Base-by-base conservation (phyloP, 305 asterid species). In the Fraxinus latifolia region DNA sequence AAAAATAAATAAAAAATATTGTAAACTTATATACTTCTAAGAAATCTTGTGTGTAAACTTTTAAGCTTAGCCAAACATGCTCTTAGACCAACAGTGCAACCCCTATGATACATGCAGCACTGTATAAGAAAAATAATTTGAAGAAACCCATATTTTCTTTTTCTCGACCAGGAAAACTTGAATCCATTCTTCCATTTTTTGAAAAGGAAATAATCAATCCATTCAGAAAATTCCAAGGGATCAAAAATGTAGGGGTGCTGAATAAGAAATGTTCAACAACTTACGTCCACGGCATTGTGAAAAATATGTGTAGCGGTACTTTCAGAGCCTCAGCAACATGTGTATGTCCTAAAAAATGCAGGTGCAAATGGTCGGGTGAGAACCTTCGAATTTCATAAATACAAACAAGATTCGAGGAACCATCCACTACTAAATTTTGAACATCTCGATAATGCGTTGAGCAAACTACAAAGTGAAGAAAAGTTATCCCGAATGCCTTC, bases 211-310 rank as follows among this genome's bases (percentile, higher is more conserved):
- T 65, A 65, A 29, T 29, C 74, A 65, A 65, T 65, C 17, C 33
- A 31, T 70, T 29, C 19, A 29, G 42, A 70, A 70, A 70, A 70
- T 70, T 31, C 75, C 74, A 29, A 1, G 2, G 25, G 60, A 25
- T 32, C 12, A 27, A 70, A 67, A 39, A 39, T 58, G 60, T 5
- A 73, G 72, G 33, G 55, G 32, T 76, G 17, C 8, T 73, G 1
- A 62, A 74, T 3, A 55, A 79, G 25, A 47, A 33, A 85, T 27
- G 80, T 70, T 81, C 15, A 67, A 76, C 25, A 88, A 88, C 99
- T 91, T 86, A 95, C 99, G 99, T 95, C 99, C 99, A 95, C 21
- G 99, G 99, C 99, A 95, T 95, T 74, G 99, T 95, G 83, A 95
- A 95, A 72, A 95, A 84, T 81, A 95, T 90, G 89, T 95, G 99